Evolutionary conservation across 73 alveolate genomes (phyloP).

Genomic region (Loxodes magnus): DNA sequence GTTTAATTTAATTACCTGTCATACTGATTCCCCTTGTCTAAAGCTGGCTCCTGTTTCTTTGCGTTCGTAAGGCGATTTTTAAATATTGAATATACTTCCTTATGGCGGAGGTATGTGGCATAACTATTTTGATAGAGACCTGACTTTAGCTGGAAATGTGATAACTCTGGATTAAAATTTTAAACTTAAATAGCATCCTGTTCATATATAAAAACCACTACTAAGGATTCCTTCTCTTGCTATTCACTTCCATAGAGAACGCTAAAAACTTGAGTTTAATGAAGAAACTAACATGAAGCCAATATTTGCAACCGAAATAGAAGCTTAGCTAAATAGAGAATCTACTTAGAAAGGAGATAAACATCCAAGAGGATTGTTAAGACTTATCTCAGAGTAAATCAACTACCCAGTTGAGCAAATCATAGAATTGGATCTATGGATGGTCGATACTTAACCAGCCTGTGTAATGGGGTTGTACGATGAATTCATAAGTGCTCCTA

Average conservation of each 20-base stretch:
- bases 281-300: constrained; percentile 56
- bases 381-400: background rate
- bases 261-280: constrained; percentile 29
- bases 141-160: constrained; percentile 56
- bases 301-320: constrained; percentile 33
- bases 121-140: constrained; percentile 63
- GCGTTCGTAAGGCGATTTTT: constrained; percentile 32
- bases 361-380: background rate
- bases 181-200: constrained; percentile 27
- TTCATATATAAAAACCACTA: constrained; percentile 42
- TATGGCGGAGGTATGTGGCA: constrained; percentile 72
- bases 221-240: constrained; percentile 51
- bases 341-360: background rate
- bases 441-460: constrained; percentile 44
- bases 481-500: constrained; percentile 52
- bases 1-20: constrained; percentile 51
- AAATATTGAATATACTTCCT: constrained; percentile 40
- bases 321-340: constrained; percentile 15
- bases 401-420: constrained; percentile 22
- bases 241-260: constrained; percentile 38
- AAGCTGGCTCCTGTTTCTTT: constrained; percentile 44
- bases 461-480: constrained; percentile 44
- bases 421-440: constrained; percentile 41
- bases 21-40: constrained; percentile 51
- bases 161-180: constrained; percentile 28